Percentiles rank a stretch among this genome's conserved stretches.
Conservation (phyloP, 2,329 filamentous ascomycete species). For the Exophiala sp. region DNA sequence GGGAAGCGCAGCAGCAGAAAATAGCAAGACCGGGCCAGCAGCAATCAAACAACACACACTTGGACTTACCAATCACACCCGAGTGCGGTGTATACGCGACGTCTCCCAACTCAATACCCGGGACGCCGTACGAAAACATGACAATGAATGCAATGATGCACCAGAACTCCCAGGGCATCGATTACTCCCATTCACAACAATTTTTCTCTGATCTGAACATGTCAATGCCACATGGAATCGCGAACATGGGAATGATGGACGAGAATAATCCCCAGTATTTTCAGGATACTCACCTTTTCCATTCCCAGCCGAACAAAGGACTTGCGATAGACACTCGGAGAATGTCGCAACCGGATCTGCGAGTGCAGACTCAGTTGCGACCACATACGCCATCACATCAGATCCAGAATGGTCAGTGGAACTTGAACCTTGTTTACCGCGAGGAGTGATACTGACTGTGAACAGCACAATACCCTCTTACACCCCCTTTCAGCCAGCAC, state of each 20-base stretch:
- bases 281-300: conserved; percentile 20
- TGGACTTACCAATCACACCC: conserved; percentile 38
- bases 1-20: conserved; percentile 85
- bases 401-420: conserved; percentile 52
- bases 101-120: conserved; percentile 20
- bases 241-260: conserved; percentile 23
- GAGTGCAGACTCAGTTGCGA: conserved; percentile 38
- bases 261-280: conserved; percentile 29
- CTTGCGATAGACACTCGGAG: conserved; percentile 31
- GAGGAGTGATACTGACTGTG: conserved; percentile 25
- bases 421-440: not conserved
- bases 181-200: conserved; percentile 25
- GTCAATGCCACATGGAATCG: conserved; percentile 21
- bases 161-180: conserved; percentile 23
- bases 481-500: conserved; percentile 51
- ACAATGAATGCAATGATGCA: conserved; percentile 29
- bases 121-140: conserved; percentile 26
- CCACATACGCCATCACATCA: conserved; percentile 60
- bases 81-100: conserved; percentile 26
- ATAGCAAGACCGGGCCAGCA: conserved; percentile 68
- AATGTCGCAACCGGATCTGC: conserved; percentile 38
- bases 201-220: conserved; percentile 25
- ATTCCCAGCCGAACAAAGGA: conserved; percentile 18
- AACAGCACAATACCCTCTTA: conserved; percentile 59
- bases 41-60: conserved; percentile 30